Percentiles rank a stretch among this genome's conserved stretches.
These are phyloP conservation scores for Peniophora sp. DNA, from an alignment of 1,284 basidiomycete species.

Conservation along the genomic window DNA sequence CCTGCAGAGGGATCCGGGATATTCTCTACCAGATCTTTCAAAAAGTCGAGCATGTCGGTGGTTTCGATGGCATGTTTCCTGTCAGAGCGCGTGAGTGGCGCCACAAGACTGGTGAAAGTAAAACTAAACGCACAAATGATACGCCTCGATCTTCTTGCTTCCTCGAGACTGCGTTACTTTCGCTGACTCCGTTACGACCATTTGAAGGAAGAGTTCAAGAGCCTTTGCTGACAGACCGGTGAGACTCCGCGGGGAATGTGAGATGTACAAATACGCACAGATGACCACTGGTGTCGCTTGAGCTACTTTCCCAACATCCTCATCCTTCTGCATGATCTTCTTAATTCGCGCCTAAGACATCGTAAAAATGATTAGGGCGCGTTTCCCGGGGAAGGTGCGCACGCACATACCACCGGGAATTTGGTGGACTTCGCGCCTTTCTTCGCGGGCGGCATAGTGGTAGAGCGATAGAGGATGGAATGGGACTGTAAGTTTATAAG, in stretches of 20 bases:
- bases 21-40: conserved; percentile 88
- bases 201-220: conserved; percentile 87
- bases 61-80: conserved; percentile 93
- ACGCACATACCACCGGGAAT: conserved; percentile 63
- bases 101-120: neutral
- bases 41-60: conserved; percentile 89
- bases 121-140: conserved; percentile 83
- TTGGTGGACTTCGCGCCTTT: conserved; percentile 82
- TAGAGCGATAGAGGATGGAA: neutral
- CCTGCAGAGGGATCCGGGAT: conserved; percentile 86
- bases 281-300: conserved; percentile 96
- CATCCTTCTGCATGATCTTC: conserved; percentile 99
- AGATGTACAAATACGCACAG: conserved; percentile 53
- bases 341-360: conserved; percentile 86
- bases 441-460: conserved; percentile 32
- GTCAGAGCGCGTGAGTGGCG: conserved; percentile 8
- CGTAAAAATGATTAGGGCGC: neutral
- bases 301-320: conserved; percentile 98
- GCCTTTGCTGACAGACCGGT: conserved; percentile 73
- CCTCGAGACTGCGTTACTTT: conserved; percentile 79
- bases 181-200: conserved; percentile 80
- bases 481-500: no score
- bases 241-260: neutral
- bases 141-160: conserved; percentile 86
- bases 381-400: neutral